Evolutionary conservation across 352 stramenopile species (phyloP).

Genomic region (Phytophthora quininea): DNA sequence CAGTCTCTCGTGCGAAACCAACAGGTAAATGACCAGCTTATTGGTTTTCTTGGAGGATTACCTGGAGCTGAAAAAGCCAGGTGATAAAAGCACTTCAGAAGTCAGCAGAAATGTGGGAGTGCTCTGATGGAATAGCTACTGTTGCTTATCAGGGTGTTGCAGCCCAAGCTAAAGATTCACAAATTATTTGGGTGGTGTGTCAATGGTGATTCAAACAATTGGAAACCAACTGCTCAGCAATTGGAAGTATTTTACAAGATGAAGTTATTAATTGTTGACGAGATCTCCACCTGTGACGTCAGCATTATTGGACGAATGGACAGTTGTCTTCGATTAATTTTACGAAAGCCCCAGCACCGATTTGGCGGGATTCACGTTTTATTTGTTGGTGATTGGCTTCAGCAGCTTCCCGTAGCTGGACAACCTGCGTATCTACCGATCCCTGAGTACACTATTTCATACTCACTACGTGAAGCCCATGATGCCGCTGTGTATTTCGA

Average conservation of each 20-base stretch:
- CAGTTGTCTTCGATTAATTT: neutral
- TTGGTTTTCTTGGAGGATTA: neutral
- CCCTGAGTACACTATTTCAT: neutral
- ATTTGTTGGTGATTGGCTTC: neutral
- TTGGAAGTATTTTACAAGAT: neutral
- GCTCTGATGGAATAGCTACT: neutral
- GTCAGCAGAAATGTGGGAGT: neutral
- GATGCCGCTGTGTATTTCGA: slow-evolving; percentile 3
- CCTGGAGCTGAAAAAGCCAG: neutral
- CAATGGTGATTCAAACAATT: slow-evolving; percentile 3
- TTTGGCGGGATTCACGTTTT: neutral
- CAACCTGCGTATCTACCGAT: neutral
- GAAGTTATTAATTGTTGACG: neutral
- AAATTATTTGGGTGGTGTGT: slow-evolving; percentile 12
- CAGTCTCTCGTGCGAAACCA: neutral
- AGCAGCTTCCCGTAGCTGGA: neutral
- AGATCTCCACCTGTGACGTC: neutral
- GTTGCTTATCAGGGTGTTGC: neutral
- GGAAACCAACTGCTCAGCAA: slow-evolving; percentile 1
- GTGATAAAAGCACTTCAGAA: neutral
- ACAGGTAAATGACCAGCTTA: neutral
- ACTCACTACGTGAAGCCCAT: neutral
- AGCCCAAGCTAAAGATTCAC: slow-evolving; percentile 3
- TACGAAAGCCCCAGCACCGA: neutral
- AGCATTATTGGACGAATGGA: neutral